phyloP scores from a whole-genome alignment of 2,329 filamentous ascomycete genomes.

The Stachybotrys chlorohalonatus region DNA sequence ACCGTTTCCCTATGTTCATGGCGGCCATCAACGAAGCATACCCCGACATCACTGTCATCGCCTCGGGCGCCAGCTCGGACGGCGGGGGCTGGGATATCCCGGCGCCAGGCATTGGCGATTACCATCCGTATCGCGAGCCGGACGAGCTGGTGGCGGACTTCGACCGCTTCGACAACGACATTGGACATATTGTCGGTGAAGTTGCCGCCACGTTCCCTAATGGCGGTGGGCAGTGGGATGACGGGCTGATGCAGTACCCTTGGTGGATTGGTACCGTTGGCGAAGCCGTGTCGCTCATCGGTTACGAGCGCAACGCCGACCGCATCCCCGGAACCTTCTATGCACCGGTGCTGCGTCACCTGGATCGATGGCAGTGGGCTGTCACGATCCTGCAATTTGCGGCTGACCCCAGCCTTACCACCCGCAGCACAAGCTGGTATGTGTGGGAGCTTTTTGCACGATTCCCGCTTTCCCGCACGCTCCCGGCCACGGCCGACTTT shows the following conservation, averaged over 20 bases:
- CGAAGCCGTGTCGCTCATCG: constrained; percentile 57
- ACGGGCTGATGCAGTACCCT: constrained; percentile 35
- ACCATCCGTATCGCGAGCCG: constrained; percentile 42
- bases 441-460: constrained; percentile 40
- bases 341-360: constrained; percentile 38
- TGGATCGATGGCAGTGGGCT: constrained; percentile 42
- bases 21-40: constrained; percentile 47
- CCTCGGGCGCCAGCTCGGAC: constrained; percentile 36
- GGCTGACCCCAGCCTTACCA: constrained; percentile 37
- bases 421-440: constrained; percentile 40
- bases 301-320: constrained; percentile 56
- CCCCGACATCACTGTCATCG: constrained; percentile 47
- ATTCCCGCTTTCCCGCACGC: constrained; percentile 34
- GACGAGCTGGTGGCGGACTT: constrained; percentile 41
- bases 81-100: constrained; percentile 28
- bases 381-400: constrained; percentile 42
- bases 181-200: constrained; percentile 34
- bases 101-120: constrained; percentile 34
- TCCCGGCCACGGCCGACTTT: constrained; percentile 19
- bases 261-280: constrained; percentile 53
- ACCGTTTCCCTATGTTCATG: constrained; percentile 50
- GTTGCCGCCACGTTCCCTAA: constrained; percentile 43
- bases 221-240: constrained; percentile 37
- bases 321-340: constrained; percentile 45
- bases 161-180: constrained; percentile 41